Base-by-base conservation (phyloP, 2,329 filamentous ascomycete genomes). In the Neoarthrinium moseri region DNA sequence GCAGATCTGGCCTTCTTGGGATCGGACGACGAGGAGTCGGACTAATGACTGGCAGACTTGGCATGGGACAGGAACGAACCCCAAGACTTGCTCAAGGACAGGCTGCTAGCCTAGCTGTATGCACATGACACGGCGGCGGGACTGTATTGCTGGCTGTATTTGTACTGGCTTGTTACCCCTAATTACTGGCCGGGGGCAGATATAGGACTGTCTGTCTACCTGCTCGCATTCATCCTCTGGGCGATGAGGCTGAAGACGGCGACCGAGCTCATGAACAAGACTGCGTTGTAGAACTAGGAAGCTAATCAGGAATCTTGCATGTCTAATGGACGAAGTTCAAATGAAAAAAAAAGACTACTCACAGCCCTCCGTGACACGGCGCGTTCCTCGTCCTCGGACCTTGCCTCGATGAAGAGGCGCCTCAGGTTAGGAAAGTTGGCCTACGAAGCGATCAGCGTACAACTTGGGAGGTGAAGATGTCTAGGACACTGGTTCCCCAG, bases 231-330 rank as follows among this genome's bases (percentile, higher is more conserved):
- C 78, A 96, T 87, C 55, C 87, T 86, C 62, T 99, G 94, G 22
- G 92, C 94, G 50, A 94, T 84, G 49, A 99, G 73, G 64, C 92
- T 95, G 72, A 97, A 96, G 49, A 96, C 83, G 6, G 92, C 91
- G 20, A 99, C 88, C 0, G 94, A 96, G 20, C 91, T 94, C 77
- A 99, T 92, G 72, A 97, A 99, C 2, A 97, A 75, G 1, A 96
- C 91, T 1, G 95, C 83, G 61, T 99, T 97, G 71, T 99, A 99
- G 67, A 99, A 99, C 94, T 96, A 59, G 6, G n/a, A 6, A 46
- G 15, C 6, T 11, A 27, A 4, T 40, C 15, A 40, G 37, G 15
- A 5, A 21, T 17, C 11, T 15, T 29, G 37, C 6, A 6, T 6
- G 26, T 27, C 13, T 34, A 10, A n/a, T 8, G 27, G 17, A 5